A percentile compares a stretch with the other conserved stretches of the same genome.
Conservation (phyloP, 2,329 filamentous ascomycete genomes). For the Xylariaceae sp. region DNA sequence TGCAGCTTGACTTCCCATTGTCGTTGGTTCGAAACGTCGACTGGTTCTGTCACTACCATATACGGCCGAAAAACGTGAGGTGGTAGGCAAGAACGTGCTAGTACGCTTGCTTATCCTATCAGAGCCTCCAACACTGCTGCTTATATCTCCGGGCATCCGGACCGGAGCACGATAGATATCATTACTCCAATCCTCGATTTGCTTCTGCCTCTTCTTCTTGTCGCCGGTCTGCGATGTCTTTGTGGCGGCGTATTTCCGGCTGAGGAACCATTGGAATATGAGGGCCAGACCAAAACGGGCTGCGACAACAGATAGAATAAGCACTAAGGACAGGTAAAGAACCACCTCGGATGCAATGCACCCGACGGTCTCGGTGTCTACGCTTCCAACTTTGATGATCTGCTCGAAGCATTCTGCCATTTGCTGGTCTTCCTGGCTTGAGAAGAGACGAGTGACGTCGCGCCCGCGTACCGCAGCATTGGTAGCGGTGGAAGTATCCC, state of each 20-base stretch:
- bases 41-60: constrained; percentile 69
- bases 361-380: constrained; percentile 93
- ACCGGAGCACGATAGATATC: constrained; percentile 93
- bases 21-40: constrained; percentile 65
- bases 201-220: constrained; percentile 78
- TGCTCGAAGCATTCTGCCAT: constrained; percentile 85
- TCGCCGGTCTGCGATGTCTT: constrained; percentile 83
- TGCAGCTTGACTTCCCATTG: constrained; percentile 88
- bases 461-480: constrained; percentile 71
- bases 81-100: constrained; percentile 85
- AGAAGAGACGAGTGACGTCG: constrained; percentile 86
- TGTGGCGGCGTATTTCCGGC: constrained; percentile 76
- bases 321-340: constrained; percentile 85
- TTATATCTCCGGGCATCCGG: constrained; percentile 72
- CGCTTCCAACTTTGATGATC: constrained; percentile 91
- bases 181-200: constrained; percentile 97
- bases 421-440: constrained; percentile 73
- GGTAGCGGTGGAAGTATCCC: constrained; percentile 58
- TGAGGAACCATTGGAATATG: constrained; percentile 95
- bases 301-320: constrained; percentile 86
- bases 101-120: constrained; percentile 77
- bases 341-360: constrained; percentile 98
- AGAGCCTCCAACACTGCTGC: constrained; percentile 60
- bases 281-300: constrained; percentile 87
- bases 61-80: constrained; percentile 89